Evolutionary conservation across 495 filamentous ascomycete species (phyloP), one percentile per base, ranked within the genome.

Genomic region (Hypomontagnella submonticulosa): DNA sequence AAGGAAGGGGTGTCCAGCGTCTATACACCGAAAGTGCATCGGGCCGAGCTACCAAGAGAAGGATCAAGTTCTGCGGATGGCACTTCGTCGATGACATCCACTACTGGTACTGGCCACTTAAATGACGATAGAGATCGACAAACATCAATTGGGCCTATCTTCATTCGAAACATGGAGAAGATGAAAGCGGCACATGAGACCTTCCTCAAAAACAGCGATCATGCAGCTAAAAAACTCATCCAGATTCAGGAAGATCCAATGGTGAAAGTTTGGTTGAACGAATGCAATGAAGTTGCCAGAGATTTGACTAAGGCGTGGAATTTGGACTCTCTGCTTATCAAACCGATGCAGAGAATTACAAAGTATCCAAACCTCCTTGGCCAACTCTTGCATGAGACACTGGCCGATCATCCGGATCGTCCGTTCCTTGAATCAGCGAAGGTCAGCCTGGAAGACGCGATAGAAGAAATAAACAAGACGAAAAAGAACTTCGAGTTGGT

Each of bases 281-380:
- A 97, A 74, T 99, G 95, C 72, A 90, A 90, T 63, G 84, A 90
- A 36, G 91, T 89, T 70, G 93, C 93, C 0, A 87, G 89, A 53
- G 96, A 97, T 71, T 80, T 99, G 20, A 99, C 95, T 0, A 83
- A 83, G 6, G 93, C 96, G 3, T 98, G 96, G 96, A 89, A 96
- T 71, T 77, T 99, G 48, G 92, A 97, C 73, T 93, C 95, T 4
- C 80, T 99, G 33, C 83, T 99, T 11, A 92, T 99, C 59, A 99
- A 99, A 75, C 95, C 95, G 7, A 89, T 94, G 66, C 95, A 99
- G 77, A 85, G 95, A 33, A 86, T 98, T 30, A 83, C 92, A 27
- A 97, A 96, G 66, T 99, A 97, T 68, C 93, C 92, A 1, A 86
- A 97, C 9, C 81, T 99, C 20, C 81, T 99, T 36, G 83, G 82